These are phyloP conservation scores for Cardamine resedifolia DNA, from an alignment of 345 rosid genomes.

Conservation along the genomic window DNA sequence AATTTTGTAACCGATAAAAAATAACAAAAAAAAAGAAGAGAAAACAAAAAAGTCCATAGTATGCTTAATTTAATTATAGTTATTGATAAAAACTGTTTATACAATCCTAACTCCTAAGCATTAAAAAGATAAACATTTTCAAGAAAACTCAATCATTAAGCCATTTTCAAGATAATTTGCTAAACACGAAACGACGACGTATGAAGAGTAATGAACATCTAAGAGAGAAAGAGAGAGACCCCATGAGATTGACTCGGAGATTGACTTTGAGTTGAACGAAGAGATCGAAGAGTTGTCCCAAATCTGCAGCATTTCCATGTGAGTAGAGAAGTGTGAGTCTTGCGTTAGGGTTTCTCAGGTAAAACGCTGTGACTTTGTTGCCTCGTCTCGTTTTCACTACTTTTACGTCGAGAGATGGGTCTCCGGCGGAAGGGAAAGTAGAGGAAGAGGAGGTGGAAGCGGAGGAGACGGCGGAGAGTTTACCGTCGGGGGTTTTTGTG, in stretches of 20 bases:
- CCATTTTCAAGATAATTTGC: not conserved
- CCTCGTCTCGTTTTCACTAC: slow-evolving; percentile 71
- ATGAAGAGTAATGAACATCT: not conserved
- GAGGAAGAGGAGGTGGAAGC: slow-evolving; percentile 51
- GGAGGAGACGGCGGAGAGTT: slow-evolving; percentile 62
- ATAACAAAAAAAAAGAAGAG: not conserved
- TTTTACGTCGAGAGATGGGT: slow-evolving; percentile 68
- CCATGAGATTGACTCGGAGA: slow-evolving; percentile 95
- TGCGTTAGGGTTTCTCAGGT: slow-evolving; percentile 78
- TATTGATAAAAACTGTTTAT: not conserved
- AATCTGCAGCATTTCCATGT: slow-evolving; percentile 99
- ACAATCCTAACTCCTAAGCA: not conserved
- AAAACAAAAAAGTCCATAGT: not conserved
- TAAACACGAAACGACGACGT: slow-evolving; percentile 5
- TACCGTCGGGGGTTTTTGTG: slow-evolving; percentile 61
- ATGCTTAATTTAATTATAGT: not conserved
- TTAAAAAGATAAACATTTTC: not conserved
- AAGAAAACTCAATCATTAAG: not conserved
- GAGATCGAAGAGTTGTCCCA: slow-evolving; percentile 98
- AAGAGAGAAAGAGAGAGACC: slow-evolving; percentile 45
- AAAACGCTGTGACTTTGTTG: slow-evolving; percentile 86
- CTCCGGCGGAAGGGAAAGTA: slow-evolving; percentile 70
- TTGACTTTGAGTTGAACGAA: slow-evolving; percentile 95
- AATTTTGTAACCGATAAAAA: not conserved
- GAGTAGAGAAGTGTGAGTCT: slow-evolving; percentile 93